These are phyloP conservation scores for Salix caprea DNA, from an alignment of 345 rosid genomes.

Conservation along the genomic window DNA sequence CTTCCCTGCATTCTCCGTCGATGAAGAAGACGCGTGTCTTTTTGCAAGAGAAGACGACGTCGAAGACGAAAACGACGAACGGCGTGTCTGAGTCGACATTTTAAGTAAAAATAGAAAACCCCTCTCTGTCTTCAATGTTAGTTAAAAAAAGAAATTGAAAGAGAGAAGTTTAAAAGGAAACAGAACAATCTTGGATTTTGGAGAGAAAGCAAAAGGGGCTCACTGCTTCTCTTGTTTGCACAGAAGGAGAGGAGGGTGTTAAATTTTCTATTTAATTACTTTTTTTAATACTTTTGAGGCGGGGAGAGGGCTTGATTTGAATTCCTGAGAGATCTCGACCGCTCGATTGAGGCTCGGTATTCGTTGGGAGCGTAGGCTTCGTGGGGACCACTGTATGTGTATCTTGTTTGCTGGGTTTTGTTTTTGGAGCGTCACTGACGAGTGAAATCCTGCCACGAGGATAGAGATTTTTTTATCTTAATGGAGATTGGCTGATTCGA, in stretches of 20 bases:
- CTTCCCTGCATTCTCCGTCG: slow-evolving; percentile 45
- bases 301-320: slow-evolving; percentile 6
- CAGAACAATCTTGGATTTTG: background rate
- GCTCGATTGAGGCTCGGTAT: background rate
- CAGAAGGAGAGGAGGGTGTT: background rate
- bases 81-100: slow-evolving; percentile 38
- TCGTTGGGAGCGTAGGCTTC: background rate
- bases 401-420: background rate
- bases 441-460: slow-evolving; percentile 2
- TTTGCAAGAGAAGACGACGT: slow-evolving; percentile 51
- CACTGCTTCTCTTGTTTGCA: background rate
- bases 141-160: background rate
- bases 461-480: background rate
- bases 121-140: background rate
- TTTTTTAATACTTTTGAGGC: slow-evolving; percentile 6
- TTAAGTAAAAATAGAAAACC: background rate
- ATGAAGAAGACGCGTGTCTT: slow-evolving; percentile 35
- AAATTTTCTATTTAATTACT: slow-evolving; percentile 1
- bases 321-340: slow-evolving; percentile 1
- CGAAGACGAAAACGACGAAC: slow-evolving; percentile 40
- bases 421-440: background rate
- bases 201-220: background rate
- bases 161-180: background rate
- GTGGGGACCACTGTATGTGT: background rate
- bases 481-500: background rate